Percentiles rank a stretch among this genome's conserved stretches.
These are phyloP conservation scores for Aspergillus ochraceus DNA, from an alignment of 2,329 filamentous ascomycete genomes.

Conservation along the genomic window DNA sequence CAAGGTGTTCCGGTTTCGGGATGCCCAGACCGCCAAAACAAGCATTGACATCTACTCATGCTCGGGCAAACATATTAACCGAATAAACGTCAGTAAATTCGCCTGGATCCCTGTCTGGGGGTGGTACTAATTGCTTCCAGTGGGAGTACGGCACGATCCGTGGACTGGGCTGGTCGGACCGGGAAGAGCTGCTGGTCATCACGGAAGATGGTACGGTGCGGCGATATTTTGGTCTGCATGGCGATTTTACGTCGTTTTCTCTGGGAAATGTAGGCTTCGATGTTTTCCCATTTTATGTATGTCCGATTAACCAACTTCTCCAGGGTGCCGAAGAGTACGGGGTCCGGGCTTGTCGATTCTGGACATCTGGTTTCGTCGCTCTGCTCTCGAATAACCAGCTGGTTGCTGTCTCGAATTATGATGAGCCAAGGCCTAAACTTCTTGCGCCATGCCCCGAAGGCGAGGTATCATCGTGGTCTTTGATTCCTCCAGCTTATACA, in stretches of 20 bases:
- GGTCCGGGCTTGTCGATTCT: constrained; percentile 88
- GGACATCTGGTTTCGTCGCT: constrained; percentile 87
- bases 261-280: constrained; percentile 65
- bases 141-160: constrained; percentile 90
- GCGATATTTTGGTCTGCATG: constrained; percentile 88
- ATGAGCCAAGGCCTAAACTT: constrained; percentile 83
- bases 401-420: constrained; percentile 82
- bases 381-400: constrained; percentile 85
- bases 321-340: constrained; percentile 81
- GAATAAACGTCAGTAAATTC: constrained; percentile 60
- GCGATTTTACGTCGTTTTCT: constrained; percentile 92
- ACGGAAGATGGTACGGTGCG: constrained; percentile 87
- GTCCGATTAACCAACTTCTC: constrained; percentile 11
- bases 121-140: constrained; percentile 31
- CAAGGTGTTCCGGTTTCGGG: constrained; percentile 77
- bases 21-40: constrained; percentile 69
- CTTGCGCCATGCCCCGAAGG: constrained; percentile 76
- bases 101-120: not conserved
- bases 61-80: constrained; percentile 81
- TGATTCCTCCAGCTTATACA: constrained; percentile 84
- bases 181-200: constrained; percentile 86
- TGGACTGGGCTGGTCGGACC: constrained; percentile 93
- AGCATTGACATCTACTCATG: constrained; percentile 94
- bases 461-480: constrained; percentile 80
- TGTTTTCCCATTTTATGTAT: not conserved